These are phyloP conservation scores for Pseudonectria buxi DNA, from an alignment of 2,329 filamentous ascomycete genomes.

Conservation along the genomic window DNA sequence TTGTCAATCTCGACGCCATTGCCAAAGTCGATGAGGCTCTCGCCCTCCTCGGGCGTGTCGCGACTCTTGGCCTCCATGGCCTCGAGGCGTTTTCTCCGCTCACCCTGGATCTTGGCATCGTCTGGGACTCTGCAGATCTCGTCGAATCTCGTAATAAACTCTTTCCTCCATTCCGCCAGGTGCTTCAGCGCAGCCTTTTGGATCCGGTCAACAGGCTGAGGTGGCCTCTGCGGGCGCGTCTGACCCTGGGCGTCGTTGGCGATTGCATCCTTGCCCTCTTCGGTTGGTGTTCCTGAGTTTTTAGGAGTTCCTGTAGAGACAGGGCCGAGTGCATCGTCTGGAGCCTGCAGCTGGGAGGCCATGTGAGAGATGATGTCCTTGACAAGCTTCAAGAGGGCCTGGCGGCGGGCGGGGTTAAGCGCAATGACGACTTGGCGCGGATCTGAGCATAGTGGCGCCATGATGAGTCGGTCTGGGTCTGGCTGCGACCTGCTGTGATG, in stretches of 20 bases:
- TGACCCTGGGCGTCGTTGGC: constrained; percentile 7
- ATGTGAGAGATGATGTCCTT: constrained; percentile 48
- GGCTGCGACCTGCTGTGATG: too few relatives aligned
- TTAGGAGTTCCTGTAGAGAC: constrained; percentile 14
- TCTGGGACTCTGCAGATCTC: constrained; percentile 55
- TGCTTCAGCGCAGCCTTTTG: constrained; percentile 54
- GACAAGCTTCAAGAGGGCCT: constrained; percentile 44
- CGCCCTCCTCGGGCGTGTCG: constrained; percentile 29
- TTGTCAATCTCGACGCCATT: constrained; percentile 23
- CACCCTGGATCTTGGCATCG: constrained; percentile 39
- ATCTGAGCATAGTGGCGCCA: constrained; percentile 49
- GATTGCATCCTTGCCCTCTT: constrained; percentile 7
- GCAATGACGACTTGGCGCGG: constrained; percentile 50
- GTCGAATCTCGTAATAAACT: constrained; percentile 62
- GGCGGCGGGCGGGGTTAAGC: constrained; percentile 45
- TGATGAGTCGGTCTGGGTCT: constrained; percentile 17
- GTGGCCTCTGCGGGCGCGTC: constrained; percentile 9
- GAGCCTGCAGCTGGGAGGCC: constrained; percentile 42
- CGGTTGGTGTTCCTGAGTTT: background rate
- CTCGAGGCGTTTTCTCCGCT: constrained; percentile 39
- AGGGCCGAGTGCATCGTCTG: constrained; percentile 24
- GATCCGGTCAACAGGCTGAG: constrained; percentile 26
- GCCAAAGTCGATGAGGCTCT: constrained; percentile 37
- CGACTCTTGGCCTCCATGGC: constrained; percentile 31
- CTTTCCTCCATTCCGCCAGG: constrained; percentile 71